Evolutionary conservation across 495 filamentous ascomycete species (phyloP), one percentile per base, ranked within the genome.

Genomic region (Aspergillus saccharolyticus): DNA sequence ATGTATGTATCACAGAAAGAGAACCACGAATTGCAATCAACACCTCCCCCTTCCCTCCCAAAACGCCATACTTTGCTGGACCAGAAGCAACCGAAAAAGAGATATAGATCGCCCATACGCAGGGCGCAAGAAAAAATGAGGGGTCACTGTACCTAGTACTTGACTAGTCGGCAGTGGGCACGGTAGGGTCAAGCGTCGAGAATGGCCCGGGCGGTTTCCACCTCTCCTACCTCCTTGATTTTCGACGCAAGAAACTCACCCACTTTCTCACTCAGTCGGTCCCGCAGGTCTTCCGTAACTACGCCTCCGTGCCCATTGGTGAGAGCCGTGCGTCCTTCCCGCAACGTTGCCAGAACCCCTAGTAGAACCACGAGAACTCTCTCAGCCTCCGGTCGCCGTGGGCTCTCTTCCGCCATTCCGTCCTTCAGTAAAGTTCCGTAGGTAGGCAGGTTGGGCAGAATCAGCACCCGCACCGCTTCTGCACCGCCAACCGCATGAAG

Each of bases 401-500:
- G 64, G 39, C 69, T 74, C 12, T 79, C 80, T 16, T 85, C 82
- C 25, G 78, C 77, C 54, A 83, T 76, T 14, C 89, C 89, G 17
- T 88, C 87, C 54, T 82, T 77, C 16, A 90, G 77, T 15, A 96
- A 74, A 0, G 76, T 78, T 54, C 94, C 89, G 63, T 92, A 96
- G 4, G 86, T 75, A 58, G 81, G 85, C 15, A 96, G 72, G 64
- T 93, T 95, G 6, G 89, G 89, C 7, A 97, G 64, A 15, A 97
- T 79, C 17, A 96, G 77, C 28, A 87, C 79, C 6, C 88, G 84
- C n/a, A 97, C 82, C 16, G 86, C 85, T 55, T 94, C 90, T 0
- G 82, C 61, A 0, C 91, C 91, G 14, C 90, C 90, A 19, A 93
- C 84, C 0, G 83, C 80, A 0, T 82, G 78, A 12, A 98, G 76